These are phyloP conservation scores for Pseudozyma thailandica DNA, from an alignment of 1,284 basidiomycete genomes.

Conservation along the genomic window DNA sequence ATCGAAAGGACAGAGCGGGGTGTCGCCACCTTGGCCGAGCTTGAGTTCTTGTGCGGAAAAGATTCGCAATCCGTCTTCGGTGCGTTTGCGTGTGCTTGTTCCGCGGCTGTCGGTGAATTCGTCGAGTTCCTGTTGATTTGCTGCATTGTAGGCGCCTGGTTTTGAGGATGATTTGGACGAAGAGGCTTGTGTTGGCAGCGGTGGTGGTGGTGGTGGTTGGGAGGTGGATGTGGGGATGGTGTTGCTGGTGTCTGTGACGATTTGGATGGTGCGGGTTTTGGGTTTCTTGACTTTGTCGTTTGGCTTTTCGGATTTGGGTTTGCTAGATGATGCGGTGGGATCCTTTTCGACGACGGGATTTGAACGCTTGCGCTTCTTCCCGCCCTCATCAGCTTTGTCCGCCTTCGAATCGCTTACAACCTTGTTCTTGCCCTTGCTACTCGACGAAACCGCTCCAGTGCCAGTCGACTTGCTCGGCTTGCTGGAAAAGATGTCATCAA, in stretches of 20 bases:
- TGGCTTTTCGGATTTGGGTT: background rate
- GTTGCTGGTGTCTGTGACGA: constrained; percentile 22
- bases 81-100: constrained; percentile 9
- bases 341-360: background rate
- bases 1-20: constrained; percentile 35
- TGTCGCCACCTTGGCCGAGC: constrained; percentile 23
- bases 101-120: constrained; percentile 31
- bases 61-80: constrained; percentile 32
- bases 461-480: background rate
- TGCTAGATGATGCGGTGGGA: background rate
- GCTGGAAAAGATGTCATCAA: constrained; percentile 26
- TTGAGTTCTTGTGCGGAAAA: constrained; percentile 22
- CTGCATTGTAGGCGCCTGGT: background rate
- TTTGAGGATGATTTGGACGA: background rate
- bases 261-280: constrained; percentile 7
- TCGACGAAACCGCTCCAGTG: too few relatives aligned
- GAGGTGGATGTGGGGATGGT: background rate
- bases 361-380: constrained; percentile 3
- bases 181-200: background rate
- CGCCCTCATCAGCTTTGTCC: background rate
- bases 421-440: too few relatives aligned
- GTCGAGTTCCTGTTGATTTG: constrained; percentile 5
- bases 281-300: constrained; percentile 3
- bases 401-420: too few relatives aligned
- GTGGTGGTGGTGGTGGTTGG: background rate